phyloP scores from a whole-genome alignment of 2,329 filamentous ascomycete genomes.

The Venturia oleaginea region DNA sequence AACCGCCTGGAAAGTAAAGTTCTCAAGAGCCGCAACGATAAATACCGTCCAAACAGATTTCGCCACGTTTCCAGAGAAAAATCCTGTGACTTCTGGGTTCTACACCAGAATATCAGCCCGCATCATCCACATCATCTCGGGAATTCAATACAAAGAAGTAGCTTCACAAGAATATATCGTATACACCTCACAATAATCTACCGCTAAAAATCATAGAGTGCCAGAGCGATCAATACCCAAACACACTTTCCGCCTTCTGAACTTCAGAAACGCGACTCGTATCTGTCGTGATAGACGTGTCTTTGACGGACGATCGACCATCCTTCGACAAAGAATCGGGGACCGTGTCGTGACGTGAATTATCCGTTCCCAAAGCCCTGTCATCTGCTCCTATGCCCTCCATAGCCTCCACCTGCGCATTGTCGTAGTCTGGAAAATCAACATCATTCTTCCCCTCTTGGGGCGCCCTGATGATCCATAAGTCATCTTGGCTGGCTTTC shows the following conservation, averaged over 20 bases:
- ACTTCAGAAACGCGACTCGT: background rate
- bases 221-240: background rate
- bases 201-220: too few species aligned
- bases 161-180: too few species aligned
- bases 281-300: background rate
- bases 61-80: too few species aligned
- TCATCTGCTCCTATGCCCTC: background rate
- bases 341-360: background rate
- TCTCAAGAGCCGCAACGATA: too few species aligned
- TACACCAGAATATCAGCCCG: too few species aligned
- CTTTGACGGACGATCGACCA: background rate
- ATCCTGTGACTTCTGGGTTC: too few species aligned
- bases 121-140: too few species aligned
- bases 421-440: background rate
- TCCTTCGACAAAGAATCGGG: too few species aligned
- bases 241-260: background rate
- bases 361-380: background rate
- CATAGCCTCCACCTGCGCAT: background rate
- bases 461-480: conserved; percentile 1
- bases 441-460: background rate
- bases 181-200: too few species aligned
- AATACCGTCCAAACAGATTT: too few species aligned
- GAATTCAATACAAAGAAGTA: too few species aligned
- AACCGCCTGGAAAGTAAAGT: too few species aligned
- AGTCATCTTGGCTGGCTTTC: background rate